These are phyloP conservation scores for Alternaria sp. DNA, from an alignment of 2,329 filamentous ascomycete genomes.

Conservation along the genomic window DNA sequence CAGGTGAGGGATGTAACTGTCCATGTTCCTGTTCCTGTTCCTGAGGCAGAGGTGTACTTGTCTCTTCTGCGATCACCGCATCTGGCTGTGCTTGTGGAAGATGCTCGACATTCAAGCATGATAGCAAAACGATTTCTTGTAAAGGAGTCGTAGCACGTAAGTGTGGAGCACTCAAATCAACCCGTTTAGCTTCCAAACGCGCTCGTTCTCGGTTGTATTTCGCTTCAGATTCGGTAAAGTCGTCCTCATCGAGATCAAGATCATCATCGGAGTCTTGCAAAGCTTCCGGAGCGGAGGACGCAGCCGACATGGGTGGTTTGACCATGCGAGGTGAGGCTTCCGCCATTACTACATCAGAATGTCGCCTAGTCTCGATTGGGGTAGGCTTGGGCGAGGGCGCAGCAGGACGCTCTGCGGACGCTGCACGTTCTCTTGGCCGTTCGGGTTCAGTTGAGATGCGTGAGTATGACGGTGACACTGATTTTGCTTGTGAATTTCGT, in stretches of 20 bases:
- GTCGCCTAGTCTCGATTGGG: conserved; percentile 42
- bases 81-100: conserved; percentile 31
- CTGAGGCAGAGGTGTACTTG: conserved; percentile 27
- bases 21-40: conserved; percentile 25
- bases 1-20: conserved; percentile 13
- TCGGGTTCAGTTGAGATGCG: conserved; percentile 29
- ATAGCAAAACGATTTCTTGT: conserved; percentile 55
- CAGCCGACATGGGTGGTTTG: conserved; percentile 41
- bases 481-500: conserved; percentile 35
- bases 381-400: conserved; percentile 37
- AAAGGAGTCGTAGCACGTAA: conserved; percentile 56
- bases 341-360: conserved; percentile 49
- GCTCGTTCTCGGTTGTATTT: conserved; percentile 58
- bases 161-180: conserved; percentile 54
- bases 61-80: conserved; percentile 27
- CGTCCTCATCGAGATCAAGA: conserved; percentile 57
- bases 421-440: conserved; percentile 32
- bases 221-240: conserved; percentile 57
- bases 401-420: conserved; percentile 35
- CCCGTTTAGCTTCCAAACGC: conserved; percentile 54
- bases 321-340: conserved; percentile 42
- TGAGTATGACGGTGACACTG: conserved; percentile 34
- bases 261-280: conserved; percentile 58
- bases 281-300: conserved; percentile 44
- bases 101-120: conserved; percentile 49